Conservation (phyloP, 768 basidiomycete genomes). For the Mycena rosella region DNA sequence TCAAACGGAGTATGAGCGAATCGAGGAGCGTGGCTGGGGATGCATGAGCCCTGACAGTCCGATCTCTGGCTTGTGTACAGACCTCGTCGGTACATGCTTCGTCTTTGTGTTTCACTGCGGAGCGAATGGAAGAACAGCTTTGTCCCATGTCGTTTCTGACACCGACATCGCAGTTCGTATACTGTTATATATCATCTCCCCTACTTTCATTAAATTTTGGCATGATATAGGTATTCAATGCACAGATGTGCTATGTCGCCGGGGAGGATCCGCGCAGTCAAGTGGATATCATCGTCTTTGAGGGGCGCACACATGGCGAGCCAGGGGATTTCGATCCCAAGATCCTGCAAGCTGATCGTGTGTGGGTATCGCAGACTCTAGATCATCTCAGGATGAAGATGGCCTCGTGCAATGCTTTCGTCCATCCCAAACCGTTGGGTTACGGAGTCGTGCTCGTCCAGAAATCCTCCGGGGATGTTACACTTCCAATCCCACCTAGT, state of each 20-base stretch:
- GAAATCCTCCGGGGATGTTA: slow-evolving; percentile 19
- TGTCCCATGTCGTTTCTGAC: slow-evolving; percentile 23
- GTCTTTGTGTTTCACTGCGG: slow-evolving; percentile 28
- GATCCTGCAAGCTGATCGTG: slow-evolving; percentile 10
- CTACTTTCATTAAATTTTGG: neutral
- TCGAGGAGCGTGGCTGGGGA: slow-evolving; percentile 28
- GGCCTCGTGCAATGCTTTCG: slow-evolving; percentile 11
- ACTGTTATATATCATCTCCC: neutral
- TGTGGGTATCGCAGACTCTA: slow-evolving; percentile 16
- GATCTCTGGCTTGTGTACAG: slow-evolving; percentile 20
- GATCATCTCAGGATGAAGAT: slow-evolving; percentile 18
- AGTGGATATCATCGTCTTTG: slow-evolving; percentile 23
- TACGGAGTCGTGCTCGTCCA: slow-evolving; percentile 26
- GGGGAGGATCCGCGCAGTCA: neutral
- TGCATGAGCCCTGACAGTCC: slow-evolving; percentile 15
- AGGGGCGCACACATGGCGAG: slow-evolving; percentile 4
- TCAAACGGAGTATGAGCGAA: slow-evolving; percentile 26
- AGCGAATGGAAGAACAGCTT: slow-evolving; percentile 20
- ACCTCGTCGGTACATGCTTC: slow-evolving; percentile 28
- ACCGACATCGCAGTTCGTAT: slow-evolving; percentile 20
- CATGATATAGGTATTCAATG: slow-evolving; percentile 21
- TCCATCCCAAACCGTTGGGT: slow-evolving; percentile 18
- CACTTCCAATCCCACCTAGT: slow-evolving; percentile 15
- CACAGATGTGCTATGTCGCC: slow-evolving; percentile 20
- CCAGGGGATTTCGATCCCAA: slow-evolving; percentile 7